A percentile compares a stretch with the other conserved stretches of the same genome.
These are phyloP conservation scores for Juglanconis juglandina DNA, from an alignment of 2,329 filamentous ascomycete genomes.

Conservation along the genomic window DNA sequence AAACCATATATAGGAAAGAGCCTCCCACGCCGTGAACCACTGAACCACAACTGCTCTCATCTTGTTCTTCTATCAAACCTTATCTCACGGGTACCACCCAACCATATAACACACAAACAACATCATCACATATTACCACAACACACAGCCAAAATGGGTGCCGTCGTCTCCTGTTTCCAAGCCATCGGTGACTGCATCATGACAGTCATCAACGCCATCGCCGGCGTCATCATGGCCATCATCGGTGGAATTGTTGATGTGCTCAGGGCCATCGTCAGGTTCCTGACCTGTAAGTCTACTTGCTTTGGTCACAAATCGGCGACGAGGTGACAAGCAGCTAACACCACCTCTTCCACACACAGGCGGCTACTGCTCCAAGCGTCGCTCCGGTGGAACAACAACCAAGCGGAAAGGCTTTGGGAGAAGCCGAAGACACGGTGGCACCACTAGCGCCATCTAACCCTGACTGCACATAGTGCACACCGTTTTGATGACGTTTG, in stretches of 20 bases:
- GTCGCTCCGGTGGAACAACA: too few relatives aligned
- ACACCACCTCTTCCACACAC: too few relatives aligned
- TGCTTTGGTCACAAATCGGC: not conserved
- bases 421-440: not conserved
- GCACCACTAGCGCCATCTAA: not conserved
- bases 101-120: not conserved
- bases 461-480: not conserved
- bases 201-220: constrained; percentile 62
- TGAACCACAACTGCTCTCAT: too few relatives aligned
- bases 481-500: too few relatives aligned
- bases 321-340: not conserved
- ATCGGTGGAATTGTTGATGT: constrained; percentile 64
- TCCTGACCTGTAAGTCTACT: constrained; percentile 47
- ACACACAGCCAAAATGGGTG: constrained; percentile 15
- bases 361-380: constrained; percentile 1
- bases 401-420: not conserved
- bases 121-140: not conserved
- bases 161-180: constrained; percentile 17
- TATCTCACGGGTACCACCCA: not conserved
- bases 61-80: too few relatives aligned
- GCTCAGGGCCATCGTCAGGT: constrained; percentile 64
- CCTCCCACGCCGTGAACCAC: too few relatives aligned
- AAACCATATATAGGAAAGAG: too few relatives aligned
- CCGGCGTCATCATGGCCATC: constrained; percentile 61
- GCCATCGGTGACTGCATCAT: constrained; percentile 18